Percentiles rank a stretch among this genome's conserved stretches.
These are phyloP conservation scores for Trifolium pratense DNA, from an alignment of 306 rosid genomes.

Conservation along the genomic window DNA sequence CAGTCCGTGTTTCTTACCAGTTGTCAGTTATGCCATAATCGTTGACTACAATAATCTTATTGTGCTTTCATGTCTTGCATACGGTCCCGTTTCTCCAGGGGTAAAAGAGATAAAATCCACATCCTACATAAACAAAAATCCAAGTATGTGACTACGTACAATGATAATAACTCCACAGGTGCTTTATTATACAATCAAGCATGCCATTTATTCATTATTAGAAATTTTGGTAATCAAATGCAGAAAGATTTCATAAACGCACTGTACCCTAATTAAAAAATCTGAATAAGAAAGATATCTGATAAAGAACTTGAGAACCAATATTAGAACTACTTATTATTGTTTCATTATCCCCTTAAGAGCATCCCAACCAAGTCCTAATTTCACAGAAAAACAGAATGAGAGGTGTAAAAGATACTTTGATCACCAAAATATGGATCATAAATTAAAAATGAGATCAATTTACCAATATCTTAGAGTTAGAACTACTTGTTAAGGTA, in stretches of 20 bases:
- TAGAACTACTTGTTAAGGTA: neutral
- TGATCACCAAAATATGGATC: slow-evolving; percentile 27
- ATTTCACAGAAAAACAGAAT: slow-evolving; percentile 9
- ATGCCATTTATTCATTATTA: neutral
- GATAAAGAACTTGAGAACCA: neutral
- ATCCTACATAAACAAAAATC: slow-evolving; percentile 58
- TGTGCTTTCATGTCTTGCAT: slow-evolving; percentile 54
- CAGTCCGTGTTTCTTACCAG: slow-evolving; percentile 40
- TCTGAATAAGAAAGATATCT: slow-evolving; percentile 11
- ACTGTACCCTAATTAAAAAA: neutral
- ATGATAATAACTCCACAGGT: neutral
- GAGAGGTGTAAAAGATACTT: neutral
- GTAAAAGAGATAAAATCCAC: slow-evolving; percentile 69
- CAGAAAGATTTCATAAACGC: neutral
- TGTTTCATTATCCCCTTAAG: slow-evolving; percentile 4
- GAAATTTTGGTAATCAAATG: neutral
- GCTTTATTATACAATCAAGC: slow-evolving; percentile 32
- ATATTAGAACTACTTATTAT: slow-evolving; percentile 4
- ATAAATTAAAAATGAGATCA: slow-evolving; percentile 9
- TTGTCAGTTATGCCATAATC: slow-evolving; percentile 31
- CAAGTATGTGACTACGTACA: neutral
- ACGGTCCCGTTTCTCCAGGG: slow-evolving; percentile 48
- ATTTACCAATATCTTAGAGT: slow-evolving; percentile 13
- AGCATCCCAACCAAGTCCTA: slow-evolving; percentile 17
- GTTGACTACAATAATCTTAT: slow-evolving; percentile 43